These are phyloP conservation scores for Piromyces sp. DNA, from an alignment of 192 early-diverging fungal species.

Conservation along the genomic window DNA sequence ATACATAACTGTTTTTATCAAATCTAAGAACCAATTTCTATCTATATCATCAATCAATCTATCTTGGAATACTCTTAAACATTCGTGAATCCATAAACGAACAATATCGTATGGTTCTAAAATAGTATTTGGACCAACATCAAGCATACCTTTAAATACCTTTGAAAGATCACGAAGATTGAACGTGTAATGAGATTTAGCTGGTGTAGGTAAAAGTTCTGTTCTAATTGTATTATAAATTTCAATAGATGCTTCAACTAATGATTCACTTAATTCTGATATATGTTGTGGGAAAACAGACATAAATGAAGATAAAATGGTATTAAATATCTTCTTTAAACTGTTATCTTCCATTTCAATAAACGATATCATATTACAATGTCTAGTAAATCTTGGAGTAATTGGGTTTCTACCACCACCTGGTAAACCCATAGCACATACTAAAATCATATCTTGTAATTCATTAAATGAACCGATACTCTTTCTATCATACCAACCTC, in stretches of 20 bases:
- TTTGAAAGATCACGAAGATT: constrained; percentile 39
- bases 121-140: constrained; percentile 15
- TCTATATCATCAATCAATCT: constrained; percentile 36
- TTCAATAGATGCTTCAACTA: constrained; percentile 28
- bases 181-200: constrained; percentile 44
- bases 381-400: constrained; percentile 29
- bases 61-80: constrained; percentile 36
- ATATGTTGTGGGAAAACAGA: constrained; percentile 17
- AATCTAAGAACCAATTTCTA: constrained; percentile 27
- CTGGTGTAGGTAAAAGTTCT: constrained; percentile 34
- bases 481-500: constrained; percentile 41
- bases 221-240: constrained; percentile 28
- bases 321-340: constrained; percentile 28
- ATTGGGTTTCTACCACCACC: constrained; percentile 37
- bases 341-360: constrained; percentile 32
- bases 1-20: constrained; percentile 21
- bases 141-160: constrained; percentile 31
- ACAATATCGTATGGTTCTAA: constrained; percentile 22
- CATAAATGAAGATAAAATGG: constrained; percentile 34
- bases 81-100: constrained; percentile 38
- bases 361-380: constrained; percentile 37
- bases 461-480: constrained; percentile 40
- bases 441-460: constrained; percentile 37
- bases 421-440: constrained; percentile 41
- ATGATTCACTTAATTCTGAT: constrained; percentile 9